A percentile compares a stretch with the other conserved stretches of the same genome.
These are phyloP conservation scores for Dryas drummondii DNA, from an alignment of 306 rosid species.

Conservation along the genomic window DNA sequence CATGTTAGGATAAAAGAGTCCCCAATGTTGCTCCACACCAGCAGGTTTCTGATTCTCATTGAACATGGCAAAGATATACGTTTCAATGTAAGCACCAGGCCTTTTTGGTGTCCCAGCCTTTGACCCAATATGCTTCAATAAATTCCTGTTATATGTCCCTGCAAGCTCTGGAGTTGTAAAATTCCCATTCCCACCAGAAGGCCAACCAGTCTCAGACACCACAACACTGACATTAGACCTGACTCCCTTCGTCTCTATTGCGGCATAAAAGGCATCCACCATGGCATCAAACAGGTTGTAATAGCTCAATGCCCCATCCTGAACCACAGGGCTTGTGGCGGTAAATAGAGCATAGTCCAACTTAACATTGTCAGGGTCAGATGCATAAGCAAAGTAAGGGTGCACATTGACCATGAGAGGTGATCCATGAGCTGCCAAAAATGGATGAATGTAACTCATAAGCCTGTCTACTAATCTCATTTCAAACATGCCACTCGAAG, in stretches of 20 bases:
- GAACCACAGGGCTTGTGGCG: neutral
- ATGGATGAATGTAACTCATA: constrained; percentile 1
- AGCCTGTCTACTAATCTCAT: no score
- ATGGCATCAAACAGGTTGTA: constrained; percentile 34
- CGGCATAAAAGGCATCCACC: constrained; percentile 31
- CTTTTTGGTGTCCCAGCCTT: constrained; percentile 37
- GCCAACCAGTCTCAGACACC: constrained; percentile 46
- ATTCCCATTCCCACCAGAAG: constrained; percentile 23
- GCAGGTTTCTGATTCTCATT: constrained; percentile 33
- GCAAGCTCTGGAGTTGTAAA: constrained; percentile 14
- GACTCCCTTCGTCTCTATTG: constrained; percentile 15
- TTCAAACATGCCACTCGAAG: constrained; percentile 11
- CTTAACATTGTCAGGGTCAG: constrained; percentile 8
- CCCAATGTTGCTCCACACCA: constrained; percentile 32
- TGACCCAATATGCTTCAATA: neutral
- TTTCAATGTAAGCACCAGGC: constrained; percentile 25
- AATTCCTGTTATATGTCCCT: constrained; percentile 25
- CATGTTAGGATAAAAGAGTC: constrained; percentile 31
- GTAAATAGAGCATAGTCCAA: constrained; percentile 13
- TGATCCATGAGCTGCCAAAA: constrained; percentile 4
- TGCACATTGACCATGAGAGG: constrained; percentile 34
- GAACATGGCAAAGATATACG: constrained; percentile 37
- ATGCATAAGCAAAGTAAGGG: constrained; percentile 33
- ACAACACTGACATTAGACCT: constrained; percentile 13
- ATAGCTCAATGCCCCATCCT: constrained; percentile 4